Base-by-base conservation (phyloP, 768 basidiomycete species). In the Strobilomyces confusus region DNA sequence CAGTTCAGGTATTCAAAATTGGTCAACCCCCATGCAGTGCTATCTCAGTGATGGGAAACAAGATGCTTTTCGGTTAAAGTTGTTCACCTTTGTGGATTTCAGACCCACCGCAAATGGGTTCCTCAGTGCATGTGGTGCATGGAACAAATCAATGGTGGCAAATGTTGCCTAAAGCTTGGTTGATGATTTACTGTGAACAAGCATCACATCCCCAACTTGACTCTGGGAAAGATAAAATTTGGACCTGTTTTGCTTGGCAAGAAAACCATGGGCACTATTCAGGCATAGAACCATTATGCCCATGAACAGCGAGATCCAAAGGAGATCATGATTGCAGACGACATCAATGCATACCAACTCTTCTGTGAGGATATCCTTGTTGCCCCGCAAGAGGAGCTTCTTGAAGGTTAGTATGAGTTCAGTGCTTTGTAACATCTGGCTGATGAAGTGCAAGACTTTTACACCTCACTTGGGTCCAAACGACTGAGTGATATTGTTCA, bases 51-150 rank as follows among this genome's bases (percentile, higher is more conserved):
- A 37, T 5, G 32, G 11, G 2, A 29, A 12, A 0, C n/a, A 37
- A 44, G 50, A 20, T 25, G 25, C 32, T 5, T 44, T 51, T 12
- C 11, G 37, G 6, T 37, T 43, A 5, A 44, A 37, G 36, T 17
- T 51, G 25, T 51, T 51, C 20, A 43, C 29, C 34, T 51, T 51
- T 26, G 50, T 51, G 14, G 26, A 44, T 44, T 51, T 51, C 6
- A 43, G 50, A 8, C 19, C 50, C 5, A 15, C 17, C 19, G 50
- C 50, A 3, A 51, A 51, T 17, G 13, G 36, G 14, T 51, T 51
- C 22, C 13, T 51, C 34, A 29, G 25, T 2, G 50, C 50, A 8
- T 51, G 50, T 37, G 34, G 50, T 8, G 44, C 50, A 6, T 22
- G 26, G 34, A 51, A 22, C 9, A 43, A 51, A 17, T 43, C 50